Percentiles rank a stretch among this genome's conserved stretches.
phyloP scores from a whole-genome alignment of 306 rosid genomes.

The Macrotyloma uniflorum region DNA sequence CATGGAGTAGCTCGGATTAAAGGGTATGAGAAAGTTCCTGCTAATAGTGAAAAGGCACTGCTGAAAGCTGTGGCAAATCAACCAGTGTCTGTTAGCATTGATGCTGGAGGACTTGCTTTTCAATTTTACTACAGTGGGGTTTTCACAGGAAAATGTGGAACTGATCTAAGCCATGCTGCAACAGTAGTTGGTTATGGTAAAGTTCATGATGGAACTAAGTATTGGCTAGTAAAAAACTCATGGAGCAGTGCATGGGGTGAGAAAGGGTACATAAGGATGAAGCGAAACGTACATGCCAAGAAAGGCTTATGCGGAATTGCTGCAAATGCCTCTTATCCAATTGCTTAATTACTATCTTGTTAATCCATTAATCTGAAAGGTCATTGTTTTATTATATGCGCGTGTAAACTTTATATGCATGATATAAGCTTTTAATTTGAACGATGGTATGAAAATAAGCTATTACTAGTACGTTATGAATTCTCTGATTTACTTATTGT shows the following conservation, averaged over 20 bases:
- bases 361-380: background rate
- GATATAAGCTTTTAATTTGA: too few species aligned
- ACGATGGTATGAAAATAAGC: too few species aligned
- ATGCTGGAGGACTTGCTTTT: background rate
- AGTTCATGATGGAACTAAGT: slow-evolving; percentile 3
- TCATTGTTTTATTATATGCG: too few species aligned
- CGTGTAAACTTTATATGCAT: too few species aligned
- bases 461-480: too few species aligned
- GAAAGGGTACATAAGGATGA: slow-evolving; percentile 36
- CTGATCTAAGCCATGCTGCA: background rate
- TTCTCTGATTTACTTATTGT: too few species aligned
- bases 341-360: background rate
- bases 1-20: background rate
- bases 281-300: background rate
- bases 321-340: slow-evolving; percentile 5
- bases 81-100: slow-evolving; percentile 28
- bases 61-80: slow-evolving; percentile 28
- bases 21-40: slow-evolving; percentile 20
- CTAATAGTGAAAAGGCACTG: slow-evolving; percentile 9
- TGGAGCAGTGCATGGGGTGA: slow-evolving; percentile 44
- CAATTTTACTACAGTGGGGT: slow-evolving; percentile 2
- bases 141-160: slow-evolving; percentile 1
- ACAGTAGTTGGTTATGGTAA: slow-evolving; percentile 36
- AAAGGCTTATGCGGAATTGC: slow-evolving; percentile 33
- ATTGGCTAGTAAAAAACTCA: slow-evolving; percentile 42